Base-by-base conservation (phyloP, 768 basidiomycete species). In the Omphalotus guepiniiformis region DNA sequence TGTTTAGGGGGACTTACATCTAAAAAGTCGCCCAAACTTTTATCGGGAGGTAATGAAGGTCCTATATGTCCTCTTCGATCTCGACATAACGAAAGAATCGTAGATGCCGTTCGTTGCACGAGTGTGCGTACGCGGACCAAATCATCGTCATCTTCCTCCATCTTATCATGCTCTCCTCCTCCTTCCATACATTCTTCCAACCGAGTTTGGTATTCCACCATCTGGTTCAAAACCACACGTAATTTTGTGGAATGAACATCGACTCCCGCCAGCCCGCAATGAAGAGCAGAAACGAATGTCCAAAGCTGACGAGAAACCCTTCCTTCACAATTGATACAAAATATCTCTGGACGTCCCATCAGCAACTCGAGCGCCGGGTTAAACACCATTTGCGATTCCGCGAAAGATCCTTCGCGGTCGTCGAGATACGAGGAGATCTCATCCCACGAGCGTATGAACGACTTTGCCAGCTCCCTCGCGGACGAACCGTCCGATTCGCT, bases 321-420 rank as follows among this genome's bases (percentile, higher is more conserved):
- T 15, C 48, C 48, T 23, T 49, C 48, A 23, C 39, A 49, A 9
- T 41, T 42, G 12, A 49, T 42, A 16, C 39, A 40, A 32, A 35
- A 49, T 1, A 18, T 30, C 15, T 29, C 11, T 39, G 8, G 19
- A 9, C 9, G 30, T 9, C 30, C 30, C 9, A 32, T 32, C n/a
- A 32, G 9, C n/a, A 32, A 9, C 30, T 9, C 30, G n/a, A 32
- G 12, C 6, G 23, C 7, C 9, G 44, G 35, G 3, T 27, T n/a
- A 19, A 32, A 47, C 4, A 48, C 1, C 2, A 49, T 39, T 26
- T 36, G 39, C 29, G 40, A 49, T 15, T 49, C 32, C 19, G 40
- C 22, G 19, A 49, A 42, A 1, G 8, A 19, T 9, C 26, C 23
- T 8, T 37, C 22, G 15, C 6, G 6, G 22, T 29, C 27, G 25